Evolutionary conservation across 73 alveolate species (phyloP).

Genomic region (Stentor coeruleus): DNA sequence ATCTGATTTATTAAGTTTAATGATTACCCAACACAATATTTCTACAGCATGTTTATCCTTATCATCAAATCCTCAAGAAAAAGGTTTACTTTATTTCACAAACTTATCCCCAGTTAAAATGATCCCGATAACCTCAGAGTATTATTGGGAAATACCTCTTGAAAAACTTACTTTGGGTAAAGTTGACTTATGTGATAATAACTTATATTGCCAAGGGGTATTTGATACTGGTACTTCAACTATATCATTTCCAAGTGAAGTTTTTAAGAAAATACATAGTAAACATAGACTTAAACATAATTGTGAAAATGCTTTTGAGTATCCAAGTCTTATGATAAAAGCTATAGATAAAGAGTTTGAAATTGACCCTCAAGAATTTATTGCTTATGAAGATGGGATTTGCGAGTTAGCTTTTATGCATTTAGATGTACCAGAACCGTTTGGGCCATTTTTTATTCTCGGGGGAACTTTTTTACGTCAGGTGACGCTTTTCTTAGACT

Average conservation of each 20-base stretch:
- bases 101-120: background rate
- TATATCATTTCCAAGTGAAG: background rate
- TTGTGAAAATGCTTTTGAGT: background rate
- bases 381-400: background rate
- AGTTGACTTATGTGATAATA: background rate
- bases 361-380: background rate
- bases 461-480: conserved; percentile 25
- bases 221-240: conserved; percentile 14
- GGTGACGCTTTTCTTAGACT: conserved; percentile 32
- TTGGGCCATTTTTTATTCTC: background rate
- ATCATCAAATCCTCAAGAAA: too few species aligned
- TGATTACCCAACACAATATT: background rate
- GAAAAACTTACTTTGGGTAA: background rate
- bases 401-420: conserved; percentile 16
- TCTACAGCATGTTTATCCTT: background rate
- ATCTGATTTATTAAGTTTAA: background rate
- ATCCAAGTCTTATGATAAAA: background rate
- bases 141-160: background rate
- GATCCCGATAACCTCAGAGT: background rate
- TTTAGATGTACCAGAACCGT: background rate
- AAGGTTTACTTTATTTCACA: background rate
- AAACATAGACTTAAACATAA: background rate
- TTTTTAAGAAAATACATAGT: background rate
- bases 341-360: background rate
- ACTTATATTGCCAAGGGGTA: background rate